These are phyloP conservation scores for Geotrichum candidum DNA, from an alignment of 1,139 yeast genomes.

Conservation along the genomic window DNA sequence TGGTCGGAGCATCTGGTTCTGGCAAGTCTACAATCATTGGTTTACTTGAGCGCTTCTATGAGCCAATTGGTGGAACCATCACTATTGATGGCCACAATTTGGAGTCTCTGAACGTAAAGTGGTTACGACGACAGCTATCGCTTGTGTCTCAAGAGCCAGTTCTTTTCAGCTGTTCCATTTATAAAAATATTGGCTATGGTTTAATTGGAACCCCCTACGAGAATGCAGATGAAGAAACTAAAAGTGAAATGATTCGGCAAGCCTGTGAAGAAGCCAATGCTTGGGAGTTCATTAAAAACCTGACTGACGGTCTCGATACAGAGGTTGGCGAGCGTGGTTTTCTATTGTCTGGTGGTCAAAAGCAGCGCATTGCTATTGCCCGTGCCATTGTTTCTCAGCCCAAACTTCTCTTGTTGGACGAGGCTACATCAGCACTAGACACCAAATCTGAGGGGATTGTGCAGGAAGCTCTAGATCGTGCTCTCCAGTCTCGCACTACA, in stretches of 20 bases:
- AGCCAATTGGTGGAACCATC: slow-evolving; percentile 55
- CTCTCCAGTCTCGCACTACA: slow-evolving; percentile 63
- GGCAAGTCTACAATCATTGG: slow-evolving; percentile 86
- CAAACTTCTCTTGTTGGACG: slow-evolving; percentile 57
- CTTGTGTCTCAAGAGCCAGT: slow-evolving; percentile 88
- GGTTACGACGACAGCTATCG: slow-evolving; percentile 69
- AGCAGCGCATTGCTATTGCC: slow-evolving; percentile 84
- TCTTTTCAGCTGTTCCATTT: slow-evolving; percentile 68
- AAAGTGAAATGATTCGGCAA: slow-evolving; percentile 32
- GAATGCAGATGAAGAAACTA: slow-evolving; percentile 33
- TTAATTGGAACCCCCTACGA: slow-evolving; percentile 51
- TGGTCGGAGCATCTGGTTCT: slow-evolving; percentile 89
- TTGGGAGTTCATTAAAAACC: slow-evolving; percentile 37
- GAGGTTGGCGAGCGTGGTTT: slow-evolving; percentile 51
- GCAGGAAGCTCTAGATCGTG: slow-evolving; percentile 49
- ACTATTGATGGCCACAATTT: slow-evolving; percentile 63
- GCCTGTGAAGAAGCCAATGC: slow-evolving; percentile 41
- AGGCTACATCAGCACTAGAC: slow-evolving; percentile 74
- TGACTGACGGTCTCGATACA: slow-evolving; percentile 46
- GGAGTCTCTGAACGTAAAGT: slow-evolving; percentile 58
- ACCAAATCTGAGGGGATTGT: slow-evolving; percentile 55
- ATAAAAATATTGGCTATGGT: slow-evolving; percentile 77
- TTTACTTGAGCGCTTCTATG: slow-evolving; percentile 64
- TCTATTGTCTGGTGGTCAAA: slow-evolving; percentile 75
- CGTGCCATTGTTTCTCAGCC: slow-evolving; percentile 69